Base-by-base conservation (phyloP, 345 rosid species). In the Sapria himalayana region DNA sequence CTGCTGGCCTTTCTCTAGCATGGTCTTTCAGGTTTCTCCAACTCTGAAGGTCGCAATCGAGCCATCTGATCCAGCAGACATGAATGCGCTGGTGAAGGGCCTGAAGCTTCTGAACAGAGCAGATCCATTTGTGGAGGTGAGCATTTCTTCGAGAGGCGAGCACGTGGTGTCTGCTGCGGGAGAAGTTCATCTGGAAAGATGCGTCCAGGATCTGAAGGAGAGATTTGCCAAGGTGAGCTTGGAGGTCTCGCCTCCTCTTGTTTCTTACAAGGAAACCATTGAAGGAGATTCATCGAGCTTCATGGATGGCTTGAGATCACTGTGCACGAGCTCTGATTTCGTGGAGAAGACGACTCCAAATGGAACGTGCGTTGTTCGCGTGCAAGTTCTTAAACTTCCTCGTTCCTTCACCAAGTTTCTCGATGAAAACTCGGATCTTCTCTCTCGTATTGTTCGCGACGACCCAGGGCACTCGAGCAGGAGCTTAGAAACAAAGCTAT, bases 81-180 rank as follows among this genome's bases (percentile, higher is more conserved):
- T 76, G 71, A 70, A 63, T 48, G 64, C 78, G 45, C 50, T 81
- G 49, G 71, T 68, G 81, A 76, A 72, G 70, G 97, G 97, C 24
- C 39, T 86, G 49, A 73, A 67, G 57, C 92, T 86, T 57, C 57
- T 86, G 46, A 81, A 86, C 68, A 56, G 78, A 14, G 97, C 93
- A 31, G 93, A 86, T 67, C 94, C 93, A 15, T 86, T 81, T 68
- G 80, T 86, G 8, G 91, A 82, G 69, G 80, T 86, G 18, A 59
- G 71, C 11, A 85, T 86, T 53, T 86, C 97, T 43, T 69, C 85
- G 48, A 68, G 85, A 63, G 94, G 94, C 47, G 97, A 86, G 44
- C 78, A 81, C 33, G 94, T 86, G 40, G 77, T 86, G 48, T 75
- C 91, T 49, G 94, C 93, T 54, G 97, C 91, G 4, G 94, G 97